Evolutionary conservation across 108 stramenopile species (phyloP).

Genomic region (Nitzschia palea): DNA sequence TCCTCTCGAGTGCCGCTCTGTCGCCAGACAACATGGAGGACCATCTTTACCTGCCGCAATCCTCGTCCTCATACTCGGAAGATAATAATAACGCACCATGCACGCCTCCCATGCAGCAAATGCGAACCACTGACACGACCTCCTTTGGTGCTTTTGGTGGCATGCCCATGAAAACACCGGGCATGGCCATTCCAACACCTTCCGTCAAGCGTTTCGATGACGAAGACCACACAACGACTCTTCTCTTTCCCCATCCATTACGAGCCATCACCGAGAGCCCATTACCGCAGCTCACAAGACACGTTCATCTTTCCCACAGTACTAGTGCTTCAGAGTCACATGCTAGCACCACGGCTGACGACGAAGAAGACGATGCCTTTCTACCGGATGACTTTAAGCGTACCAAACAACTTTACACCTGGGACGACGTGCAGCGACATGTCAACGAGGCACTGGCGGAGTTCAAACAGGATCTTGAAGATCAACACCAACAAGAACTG

Average conservation of each 20-base stretch:
- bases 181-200: slow-evolving; percentile 29
- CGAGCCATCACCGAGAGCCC: slow-evolving; percentile 12
- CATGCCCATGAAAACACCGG: slow-evolving; percentile 21
- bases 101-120: no score
- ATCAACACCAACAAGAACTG: slow-evolving; percentile 19
- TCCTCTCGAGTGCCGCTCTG: neutral
- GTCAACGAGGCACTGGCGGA: slow-evolving; percentile 17
- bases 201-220: neutral
- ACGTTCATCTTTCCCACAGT: slow-evolving; percentile 4
- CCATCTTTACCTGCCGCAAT: neutral
- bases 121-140: no score
- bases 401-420: slow-evolving; percentile 1
- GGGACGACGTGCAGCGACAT: slow-evolving; percentile 20
- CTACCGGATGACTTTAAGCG: slow-evolving; percentile 32
- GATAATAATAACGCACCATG: neutral
- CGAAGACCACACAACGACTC: neutral
- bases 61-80: slow-evolving; percentile 2
- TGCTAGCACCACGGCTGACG: neutral
- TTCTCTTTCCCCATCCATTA: slow-evolving; percentile 30
- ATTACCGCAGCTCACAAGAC: neutral
- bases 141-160: neutral
- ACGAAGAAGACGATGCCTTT: slow-evolving; percentile 34
- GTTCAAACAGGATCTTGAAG: neutral
- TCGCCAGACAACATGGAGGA: neutral
- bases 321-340: neutral